Evolutionary conservation across 495 filamentous ascomycete species (phyloP), one percentile per base, ranked within the genome.

Genomic region (Cercophora sp.): DNA sequence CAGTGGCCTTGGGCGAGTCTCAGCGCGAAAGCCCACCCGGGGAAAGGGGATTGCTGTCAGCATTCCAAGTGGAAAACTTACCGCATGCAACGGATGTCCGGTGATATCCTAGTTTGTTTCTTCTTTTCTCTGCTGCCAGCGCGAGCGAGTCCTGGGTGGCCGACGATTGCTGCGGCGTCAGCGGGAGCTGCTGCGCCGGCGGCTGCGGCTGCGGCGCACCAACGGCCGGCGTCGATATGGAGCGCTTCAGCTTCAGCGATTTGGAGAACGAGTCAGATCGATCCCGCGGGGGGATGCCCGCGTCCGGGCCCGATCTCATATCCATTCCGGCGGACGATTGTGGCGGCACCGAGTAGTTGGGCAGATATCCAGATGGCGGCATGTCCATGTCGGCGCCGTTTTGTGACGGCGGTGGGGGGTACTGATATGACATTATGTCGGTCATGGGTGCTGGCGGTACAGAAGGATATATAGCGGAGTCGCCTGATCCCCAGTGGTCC

Each of bases 101-200:
- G 76, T 96, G 92, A 69, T 98, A 98, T 25, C 93, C 93, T 47
- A 98, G 78, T 71, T 95, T 97, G 68, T 97, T 98, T 60, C 93
- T 85, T 68, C 88, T 86, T 72, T 93, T 96, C 62, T 96, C 91
- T 35, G 74, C 77, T 29, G 83, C 73, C 55, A 76, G 63, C 69
- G 67, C 54, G 70, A 74, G 69, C 70, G 61, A 31, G 45, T 70
- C 69, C 44, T 60, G 58, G 6, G 58, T n/a, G 3, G 63, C 46
- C 18, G 48, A 36, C 24, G 52, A 44, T 45, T 64, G 59, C 16
- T 58, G 58, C 4, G 54, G 52, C 16, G 59, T 57, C 40, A 54
- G 37, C 23, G 58, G 44, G 15, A 15, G 44, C 71, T 62, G 71
- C 58, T 39, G 69, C 35, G 26, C 50, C 59, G 42, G 63, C 37